A percentile compares a stretch with the other conserved stretches of the same genome.
phyloP scores from a whole-genome alignment of 148 eudicot genomes.

The Chenopodium album region DNA sequence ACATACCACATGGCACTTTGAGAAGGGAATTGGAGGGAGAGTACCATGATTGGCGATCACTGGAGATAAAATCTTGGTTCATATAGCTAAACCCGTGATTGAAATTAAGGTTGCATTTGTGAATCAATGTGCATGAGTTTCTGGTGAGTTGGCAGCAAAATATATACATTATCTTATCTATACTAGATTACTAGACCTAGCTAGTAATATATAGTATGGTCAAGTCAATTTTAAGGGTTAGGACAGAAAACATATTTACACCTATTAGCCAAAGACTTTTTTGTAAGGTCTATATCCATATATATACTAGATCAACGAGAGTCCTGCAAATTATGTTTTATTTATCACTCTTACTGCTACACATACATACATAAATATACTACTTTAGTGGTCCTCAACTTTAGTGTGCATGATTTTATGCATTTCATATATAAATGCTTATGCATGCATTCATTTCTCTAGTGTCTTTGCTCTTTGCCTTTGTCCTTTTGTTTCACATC shows the following conservation, averaged over 20 bases:
- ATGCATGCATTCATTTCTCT: conserved; percentile 7
- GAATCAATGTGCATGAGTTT: neutral
- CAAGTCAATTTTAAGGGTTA: neutral
- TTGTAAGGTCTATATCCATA: conserved; percentile 19
- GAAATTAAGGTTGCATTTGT: too few species aligned
- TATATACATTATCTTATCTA: neutral
- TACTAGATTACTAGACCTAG: neutral
- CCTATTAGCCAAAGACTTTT: neutral
- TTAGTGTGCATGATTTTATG: neutral
- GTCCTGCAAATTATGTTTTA: neutral
- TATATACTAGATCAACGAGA: neutral
- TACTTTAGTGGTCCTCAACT: neutral
- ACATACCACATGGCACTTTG: too few species aligned
- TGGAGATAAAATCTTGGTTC: too few species aligned
- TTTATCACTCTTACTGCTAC: neutral
- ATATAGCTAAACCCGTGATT: too few species aligned
- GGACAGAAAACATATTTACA: conserved; percentile 5
- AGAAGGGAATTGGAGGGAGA: too few species aligned
- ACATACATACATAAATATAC: too few species aligned
- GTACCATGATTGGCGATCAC: too few species aligned
- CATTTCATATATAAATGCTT: neutral
- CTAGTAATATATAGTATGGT: neutral
- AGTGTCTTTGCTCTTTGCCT: neutral
- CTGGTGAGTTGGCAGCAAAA: conserved; percentile 1
- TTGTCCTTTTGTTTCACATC: conserved; percentile 1